Percentiles rank a stretch among this genome's conserved stretches.
Conservation (phyloP, 1,284 basidiomycete species). For the Malassezia cuniculi region DNA sequence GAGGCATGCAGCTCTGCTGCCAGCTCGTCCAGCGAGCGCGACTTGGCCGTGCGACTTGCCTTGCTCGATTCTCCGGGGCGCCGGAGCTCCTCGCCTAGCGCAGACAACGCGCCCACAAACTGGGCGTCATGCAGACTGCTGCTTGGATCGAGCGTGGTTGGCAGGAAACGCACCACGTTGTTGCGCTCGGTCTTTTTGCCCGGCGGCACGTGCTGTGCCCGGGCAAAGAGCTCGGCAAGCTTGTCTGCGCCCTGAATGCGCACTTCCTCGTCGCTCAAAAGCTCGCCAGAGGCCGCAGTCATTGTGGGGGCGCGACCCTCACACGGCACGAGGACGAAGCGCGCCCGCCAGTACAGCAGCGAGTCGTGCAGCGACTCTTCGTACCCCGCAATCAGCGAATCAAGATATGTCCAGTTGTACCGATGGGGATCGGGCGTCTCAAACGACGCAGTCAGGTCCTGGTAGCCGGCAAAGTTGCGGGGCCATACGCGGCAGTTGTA, state of each 20-base stretch:
- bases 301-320: constrained; percentile 55
- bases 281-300: constrained; percentile 35
- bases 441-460: constrained; percentile 64
- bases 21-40: constrained; percentile 16
- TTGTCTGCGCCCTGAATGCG: constrained; percentile 80
- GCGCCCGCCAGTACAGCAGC: constrained; percentile 68
- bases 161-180: constrained; percentile 28
- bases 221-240: constrained; percentile 65
- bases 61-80: constrained; percentile 12
- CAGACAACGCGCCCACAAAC: constrained; percentile 29
- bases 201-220: constrained; percentile 21
- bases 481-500: constrained; percentile 91
- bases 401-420: constrained; percentile 46
- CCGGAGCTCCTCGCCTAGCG: constrained; percentile 20
- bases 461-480: constrained; percentile 71
- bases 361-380: constrained; percentile 38
- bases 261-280: constrained; percentile 64
- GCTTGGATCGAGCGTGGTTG: constrained; percentile 41
- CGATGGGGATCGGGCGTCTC: constrained; percentile 59
- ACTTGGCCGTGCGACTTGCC: constrained; percentile 12
- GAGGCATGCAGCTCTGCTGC: constrained; percentile 30
- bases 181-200: constrained; percentile 12
- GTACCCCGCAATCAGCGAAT: constrained; percentile 46
- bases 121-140: constrained; percentile 33
- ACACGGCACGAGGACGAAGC: constrained; percentile 85